phyloP scores from a whole-genome alignment of 179 eudicot genomes.

The Monotropa hypopitys region DNA sequence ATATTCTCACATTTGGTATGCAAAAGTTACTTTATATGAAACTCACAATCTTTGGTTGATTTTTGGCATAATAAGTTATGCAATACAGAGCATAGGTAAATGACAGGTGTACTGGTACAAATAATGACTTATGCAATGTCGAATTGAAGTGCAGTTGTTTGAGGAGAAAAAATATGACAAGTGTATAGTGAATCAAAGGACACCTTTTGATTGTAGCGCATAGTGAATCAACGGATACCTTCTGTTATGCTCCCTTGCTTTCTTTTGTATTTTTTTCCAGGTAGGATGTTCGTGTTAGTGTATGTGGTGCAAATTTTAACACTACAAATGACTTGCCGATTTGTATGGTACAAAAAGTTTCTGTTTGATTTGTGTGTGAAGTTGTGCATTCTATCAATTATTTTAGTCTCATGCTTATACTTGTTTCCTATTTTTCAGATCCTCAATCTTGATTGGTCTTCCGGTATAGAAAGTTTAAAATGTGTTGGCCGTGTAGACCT shows the following conservation, averaged over 20 bases:
- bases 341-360: neutral
- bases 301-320: neutral
- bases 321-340: neutral
- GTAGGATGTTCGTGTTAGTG: neutral
- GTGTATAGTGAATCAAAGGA: neutral
- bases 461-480: constrained; percentile 54
- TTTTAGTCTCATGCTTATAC: neutral
- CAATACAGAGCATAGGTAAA: neutral
- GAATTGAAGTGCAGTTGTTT: neutral
- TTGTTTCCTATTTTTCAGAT: constrained; percentile 42
- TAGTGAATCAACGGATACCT: neutral
- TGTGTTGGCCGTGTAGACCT: constrained; percentile 64
- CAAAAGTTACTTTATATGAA: neutral
- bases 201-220: neutral
- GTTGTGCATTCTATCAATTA: neutral
- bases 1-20: too few relatives aligned
- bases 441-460: constrained; percentile 79
- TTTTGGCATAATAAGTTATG: neutral
- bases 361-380: neutral
- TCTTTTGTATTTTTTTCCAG: neutral
- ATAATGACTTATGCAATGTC: neutral
- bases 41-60: neutral
- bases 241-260: neutral
- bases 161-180: neutral
- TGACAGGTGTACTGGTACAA: neutral